phyloP scores from a whole-genome alignment of 352 stramenopile genomes.

The Blastocystis sp. region DNA sequence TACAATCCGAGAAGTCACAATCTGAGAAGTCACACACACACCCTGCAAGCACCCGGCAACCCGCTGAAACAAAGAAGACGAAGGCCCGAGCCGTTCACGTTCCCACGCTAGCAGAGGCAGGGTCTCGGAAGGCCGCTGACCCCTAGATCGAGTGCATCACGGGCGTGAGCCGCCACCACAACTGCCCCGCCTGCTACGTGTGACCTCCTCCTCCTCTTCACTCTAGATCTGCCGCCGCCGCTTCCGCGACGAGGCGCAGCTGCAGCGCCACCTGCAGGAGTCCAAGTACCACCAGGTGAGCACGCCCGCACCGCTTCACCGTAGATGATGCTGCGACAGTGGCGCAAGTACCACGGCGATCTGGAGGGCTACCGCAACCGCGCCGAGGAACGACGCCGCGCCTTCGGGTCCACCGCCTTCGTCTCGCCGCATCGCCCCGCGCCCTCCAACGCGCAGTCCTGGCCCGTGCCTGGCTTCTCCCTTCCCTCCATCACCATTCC shows the following conservation, averaged over 20 bases:
- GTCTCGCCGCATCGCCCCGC: slow-evolving; percentile 14
- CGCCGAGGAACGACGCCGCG: slow-evolving; percentile 32
- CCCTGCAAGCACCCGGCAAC: too few relatives aligned
- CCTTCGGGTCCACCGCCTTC: slow-evolving; percentile 23
- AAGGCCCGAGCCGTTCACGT: not conserved
- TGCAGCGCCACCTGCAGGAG: slow-evolving; percentile 9
- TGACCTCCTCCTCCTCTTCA: not conserved
- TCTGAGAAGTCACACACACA: too few relatives aligned
- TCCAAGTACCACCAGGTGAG: not conserved
- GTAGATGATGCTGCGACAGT: not conserved
- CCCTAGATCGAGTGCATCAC: slow-evolving; percentile 32
- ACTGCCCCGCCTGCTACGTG: slow-evolving; percentile 42
- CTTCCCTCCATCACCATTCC: not conserved
- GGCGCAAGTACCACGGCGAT: slow-evolving; percentile 23
- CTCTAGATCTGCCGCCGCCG: slow-evolving; percentile 45
- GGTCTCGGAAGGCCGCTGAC: not conserved
- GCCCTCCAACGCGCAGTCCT: not conserved
- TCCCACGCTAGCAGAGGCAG: not conserved
- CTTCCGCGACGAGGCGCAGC: slow-evolving; percentile 17
- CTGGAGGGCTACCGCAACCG: slow-evolving; percentile 12
- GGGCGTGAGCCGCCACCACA: not conserved
- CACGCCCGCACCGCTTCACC: not conserved
- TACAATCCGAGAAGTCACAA: too few relatives aligned
- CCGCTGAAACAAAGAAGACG: not conserved
- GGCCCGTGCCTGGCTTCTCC: not conserved